phyloP scores from a whole-genome alignment of 306 rosid genomes.

The Aeschynomene evenia region DNA sequence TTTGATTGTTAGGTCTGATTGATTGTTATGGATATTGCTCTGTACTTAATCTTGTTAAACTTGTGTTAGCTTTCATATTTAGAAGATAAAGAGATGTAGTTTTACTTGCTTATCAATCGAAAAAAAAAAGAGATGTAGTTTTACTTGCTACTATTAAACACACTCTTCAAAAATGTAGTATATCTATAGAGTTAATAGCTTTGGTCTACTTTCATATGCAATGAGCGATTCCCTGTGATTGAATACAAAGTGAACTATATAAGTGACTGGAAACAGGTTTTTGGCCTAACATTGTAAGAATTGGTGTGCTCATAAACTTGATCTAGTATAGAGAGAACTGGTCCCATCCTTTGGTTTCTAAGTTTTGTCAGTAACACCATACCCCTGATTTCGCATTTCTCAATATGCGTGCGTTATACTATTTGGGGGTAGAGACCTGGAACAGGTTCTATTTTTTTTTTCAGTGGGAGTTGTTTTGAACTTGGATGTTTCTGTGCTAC shows the following conservation, averaged over 20 bases:
- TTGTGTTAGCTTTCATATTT: not conserved
- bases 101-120: not conserved
- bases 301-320: conserved; percentile 1
- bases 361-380: not conserved
- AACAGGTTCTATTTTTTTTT: conserved; percentile 23
- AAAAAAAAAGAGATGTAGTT: too few relatives aligned
- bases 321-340: not conserved
- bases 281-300: conserved; percentile 7
- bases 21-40: not conserved
- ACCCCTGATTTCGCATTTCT: not conserved
- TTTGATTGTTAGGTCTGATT: not conserved
- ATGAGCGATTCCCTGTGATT: not conserved
- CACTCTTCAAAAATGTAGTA: not conserved
- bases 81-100: not conserved
- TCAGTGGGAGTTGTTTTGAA: conserved; percentile 11
- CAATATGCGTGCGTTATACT: not conserved
- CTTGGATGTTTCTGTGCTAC: conserved; percentile 20
- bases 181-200: not conserved
- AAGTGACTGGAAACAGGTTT: conserved; percentile 17
- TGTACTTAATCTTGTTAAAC: not conserved
- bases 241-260: conserved; percentile 1
- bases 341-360: not conserved
- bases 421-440: conserved; percentile 10
- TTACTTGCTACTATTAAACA: not conserved
- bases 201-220: conserved; percentile 19